phyloP scores from a whole-genome alignment of 2,329 filamentous ascomycete genomes.

The Diaporthe nobilis region DNA sequence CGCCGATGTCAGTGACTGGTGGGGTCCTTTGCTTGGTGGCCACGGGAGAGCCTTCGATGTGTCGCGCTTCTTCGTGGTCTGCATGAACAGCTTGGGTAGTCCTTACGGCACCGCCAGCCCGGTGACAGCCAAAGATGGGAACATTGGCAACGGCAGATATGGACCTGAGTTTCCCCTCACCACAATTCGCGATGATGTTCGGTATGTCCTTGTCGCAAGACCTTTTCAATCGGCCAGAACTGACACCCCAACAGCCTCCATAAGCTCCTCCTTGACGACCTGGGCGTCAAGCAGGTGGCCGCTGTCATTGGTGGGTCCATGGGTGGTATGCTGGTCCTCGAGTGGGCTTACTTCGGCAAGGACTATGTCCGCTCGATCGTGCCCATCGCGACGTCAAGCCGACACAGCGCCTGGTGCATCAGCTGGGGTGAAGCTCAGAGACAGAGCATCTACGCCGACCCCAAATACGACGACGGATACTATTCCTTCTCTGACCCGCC shows the following conservation, averaged over 20 bases:
- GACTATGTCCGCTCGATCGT: constrained; percentile 86
- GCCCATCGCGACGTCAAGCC: constrained; percentile 86
- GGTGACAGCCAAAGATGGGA: constrained; percentile 88
- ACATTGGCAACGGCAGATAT: constrained; percentile 81
- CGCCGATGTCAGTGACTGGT: constrained; percentile 89
- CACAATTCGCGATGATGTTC: constrained; percentile 95
- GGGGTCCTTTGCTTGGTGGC: constrained; percentile 85
- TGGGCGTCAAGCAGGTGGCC: constrained; percentile 84
- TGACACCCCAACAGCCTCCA: constrained; percentile 70
- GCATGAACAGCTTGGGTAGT: constrained; percentile 87
- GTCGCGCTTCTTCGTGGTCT: constrained; percentile 87
- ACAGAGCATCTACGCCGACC: constrained; percentile 96
- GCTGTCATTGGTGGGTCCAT: constrained; percentile 87
- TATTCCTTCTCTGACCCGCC: constrained; percentile 91
- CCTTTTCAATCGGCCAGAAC: neutral
- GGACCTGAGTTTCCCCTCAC: constrained; percentile 97
- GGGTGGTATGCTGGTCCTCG: constrained; percentile 90
- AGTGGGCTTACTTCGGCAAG: constrained; percentile 92
- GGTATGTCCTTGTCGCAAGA: constrained; percentile 66
- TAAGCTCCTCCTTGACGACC: constrained; percentile 83
- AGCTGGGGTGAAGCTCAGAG: constrained; percentile 92
- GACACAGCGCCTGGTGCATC: constrained; percentile 91
- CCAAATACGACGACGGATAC: constrained; percentile 98
- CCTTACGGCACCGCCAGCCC: constrained; percentile 91
- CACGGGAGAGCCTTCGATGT: constrained; percentile 85